phyloP scores from a whole-genome alignment of 2,329 filamentous ascomycete species.

The Fusarium foetens region DNA sequence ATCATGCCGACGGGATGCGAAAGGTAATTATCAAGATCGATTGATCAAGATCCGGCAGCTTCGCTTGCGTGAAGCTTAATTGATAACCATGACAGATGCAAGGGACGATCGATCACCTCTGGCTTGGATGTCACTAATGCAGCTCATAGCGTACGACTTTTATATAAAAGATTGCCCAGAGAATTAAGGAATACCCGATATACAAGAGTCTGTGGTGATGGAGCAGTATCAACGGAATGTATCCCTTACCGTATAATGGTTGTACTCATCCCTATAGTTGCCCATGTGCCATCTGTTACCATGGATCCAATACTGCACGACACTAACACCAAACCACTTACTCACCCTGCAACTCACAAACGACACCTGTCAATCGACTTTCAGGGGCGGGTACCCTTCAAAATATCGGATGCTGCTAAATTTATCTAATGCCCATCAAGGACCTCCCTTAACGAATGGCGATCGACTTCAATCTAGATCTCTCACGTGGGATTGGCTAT shows the following conservation, averaged over 20 bases:
- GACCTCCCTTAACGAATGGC: slow-evolving; percentile 15
- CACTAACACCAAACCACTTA: not conserved
- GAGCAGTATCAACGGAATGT: not conserved
- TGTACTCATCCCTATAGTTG: not conserved
- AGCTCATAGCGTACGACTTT: not conserved
- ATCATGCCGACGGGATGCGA: not conserved
- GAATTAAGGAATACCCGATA: not conserved
- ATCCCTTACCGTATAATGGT: not conserved
- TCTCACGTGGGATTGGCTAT: slow-evolving; percentile 26
- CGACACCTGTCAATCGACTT: slow-evolving; percentile 22
- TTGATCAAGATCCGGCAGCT: not conserved
- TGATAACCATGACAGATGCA: not conserved
- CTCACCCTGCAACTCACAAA: not conserved
- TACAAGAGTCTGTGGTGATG: not conserved
- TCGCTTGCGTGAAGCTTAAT: not conserved
- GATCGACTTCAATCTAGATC: slow-evolving; percentile 24
- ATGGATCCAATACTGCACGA: not conserved
- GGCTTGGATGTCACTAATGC: not conserved
- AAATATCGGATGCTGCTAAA: slow-evolving; percentile 6
- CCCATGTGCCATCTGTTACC: not conserved
- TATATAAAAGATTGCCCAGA: not conserved
- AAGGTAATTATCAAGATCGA: not conserved
- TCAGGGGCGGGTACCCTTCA: slow-evolving; percentile 22
- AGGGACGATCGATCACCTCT: not conserved
- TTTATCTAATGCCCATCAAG: not conserved